Base-by-base conservation (phyloP, 129 eudicot genomes). In the Tagetes erecta region DNA sequence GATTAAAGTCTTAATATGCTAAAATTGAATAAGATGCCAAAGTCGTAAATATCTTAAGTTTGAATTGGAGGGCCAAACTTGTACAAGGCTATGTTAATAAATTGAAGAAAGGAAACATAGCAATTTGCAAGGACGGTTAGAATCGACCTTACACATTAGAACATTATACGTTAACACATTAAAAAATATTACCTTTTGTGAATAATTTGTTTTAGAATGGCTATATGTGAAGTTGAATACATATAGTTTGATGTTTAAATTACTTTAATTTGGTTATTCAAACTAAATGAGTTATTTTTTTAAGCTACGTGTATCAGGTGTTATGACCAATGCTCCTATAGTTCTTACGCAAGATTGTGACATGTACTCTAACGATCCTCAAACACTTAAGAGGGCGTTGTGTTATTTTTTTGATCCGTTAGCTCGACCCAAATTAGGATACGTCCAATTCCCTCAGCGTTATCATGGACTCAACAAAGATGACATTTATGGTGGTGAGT, bases 311-410 rank as follows among this genome's bases (percentile, higher is more conserved):
- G 92, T 89, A 41, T 92, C 97, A 3, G 85, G 84, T 45, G 64
- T 78, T 7, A 85, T 89, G 96, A 89, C 85, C 30, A 89, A 89
- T 71, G 81, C 90, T 11, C 87, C 92, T 0, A 64, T 89, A 30
- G 38, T 89, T 14, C 85, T 89, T 67, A 87, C 91, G 27, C 83
- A 83, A 70, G 95, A 88, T 41, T 88, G 95, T 4, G 98, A 92
- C 85, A 89, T 87, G 92, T 80, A 75, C 75, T 92, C 98, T 14
- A 92, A 92, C 42, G 96, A 92, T 81, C 96, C 96, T 11, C 82
- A 73, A 45, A 87, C 98, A 1, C 84, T 80, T 46, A 80, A 83
- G 14, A 76, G 73, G 37, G 82, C 71, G 14, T 69, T 92, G 55
- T 92, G 98, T 72, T 89, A 75, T 82, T 68, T 89, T 71, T 64